These are phyloP conservation scores for Alternaria triticimaculans DNA, from an alignment of 2,329 filamentous ascomycete genomes.

Conservation along the genomic window DNA sequence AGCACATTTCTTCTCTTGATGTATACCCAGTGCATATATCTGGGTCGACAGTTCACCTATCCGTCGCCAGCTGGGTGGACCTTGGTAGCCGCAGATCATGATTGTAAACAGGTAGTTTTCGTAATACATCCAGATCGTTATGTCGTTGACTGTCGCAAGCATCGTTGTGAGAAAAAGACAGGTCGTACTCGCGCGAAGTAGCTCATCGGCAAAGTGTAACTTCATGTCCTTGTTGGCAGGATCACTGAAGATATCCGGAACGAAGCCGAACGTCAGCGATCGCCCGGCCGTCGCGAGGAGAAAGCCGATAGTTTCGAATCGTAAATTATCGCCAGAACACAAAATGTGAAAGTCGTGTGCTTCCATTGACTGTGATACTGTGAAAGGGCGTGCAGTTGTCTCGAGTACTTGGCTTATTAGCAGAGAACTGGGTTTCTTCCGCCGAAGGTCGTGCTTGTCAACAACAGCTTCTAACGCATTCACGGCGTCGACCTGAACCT, in stretches of 20 bases:
- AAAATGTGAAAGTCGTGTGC: constrained; percentile 48
- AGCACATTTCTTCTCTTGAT: constrained; percentile 35
- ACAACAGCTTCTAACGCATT: constrained; percentile 37
- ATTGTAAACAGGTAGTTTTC: constrained; percentile 48
- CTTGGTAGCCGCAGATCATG: constrained; percentile 45
- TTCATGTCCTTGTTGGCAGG: constrained; percentile 22
- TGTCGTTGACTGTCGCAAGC: constrained; percentile 49
- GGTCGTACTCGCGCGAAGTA: constrained; percentile 46
- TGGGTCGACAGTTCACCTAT: constrained; percentile 40
- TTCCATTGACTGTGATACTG: constrained; percentile 30
- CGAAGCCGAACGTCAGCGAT: constrained; percentile 35
- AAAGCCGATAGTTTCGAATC: constrained; percentile 50
- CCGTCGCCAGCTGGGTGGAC: constrained; percentile 42
- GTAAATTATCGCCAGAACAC: constrained; percentile 48
- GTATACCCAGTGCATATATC: constrained; percentile 41
- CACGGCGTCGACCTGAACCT: constrained; percentile 45
- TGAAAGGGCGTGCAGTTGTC: constrained; percentile 35
- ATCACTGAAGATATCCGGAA: constrained; percentile 27
- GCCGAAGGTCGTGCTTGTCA: constrained; percentile 39
- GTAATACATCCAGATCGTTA: constrained; percentile 44
- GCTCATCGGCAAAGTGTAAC: constrained; percentile 36
- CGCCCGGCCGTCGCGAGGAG: constrained; percentile 49
- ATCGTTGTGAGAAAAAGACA: constrained; percentile 48
- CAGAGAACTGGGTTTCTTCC: constrained; percentile 29
- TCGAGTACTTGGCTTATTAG: constrained; percentile 37